Evolutionary conservation across 768 basidiomycete genomes (phyloP), one percentile per base, ranked within the genome.

Genomic region (Neoboletus subvelutipes): DNA sequence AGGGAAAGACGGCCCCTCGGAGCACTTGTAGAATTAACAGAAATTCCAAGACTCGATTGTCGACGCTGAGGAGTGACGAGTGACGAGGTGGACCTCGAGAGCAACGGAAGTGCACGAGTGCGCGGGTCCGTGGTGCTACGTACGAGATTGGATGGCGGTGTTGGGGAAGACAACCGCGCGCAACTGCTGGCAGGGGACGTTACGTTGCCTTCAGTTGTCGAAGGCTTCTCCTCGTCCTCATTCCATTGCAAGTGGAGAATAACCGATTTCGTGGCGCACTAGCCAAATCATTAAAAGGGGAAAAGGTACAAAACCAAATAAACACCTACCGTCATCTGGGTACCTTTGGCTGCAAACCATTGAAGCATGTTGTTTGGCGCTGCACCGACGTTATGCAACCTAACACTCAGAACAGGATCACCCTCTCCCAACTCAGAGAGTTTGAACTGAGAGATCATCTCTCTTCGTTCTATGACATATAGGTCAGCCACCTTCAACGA

Each of bases 371-470:
- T 92, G 65, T 93, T 88, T 29, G 90, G 84, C 0, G 90, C 90
- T 24, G 81, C 69, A 1, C 93, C 93, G 10, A 95, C 87, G 61
- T 91, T 85, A 63, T 83, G 82, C 54, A 95, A 67, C 64, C 85
- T 90, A 1, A 83, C 73, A 58, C 80, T 85, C 63, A 90, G 66
- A 24, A 82, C 75, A 18, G 87, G 85, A 69, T 93, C 87, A 0
- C 81, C 73, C 0, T 74, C 83, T 20, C 85, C 89, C 43, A 96
- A 73, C 57, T 93, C 90, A 3, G 86, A 83, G 43, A 96, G 77
- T 70, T 87, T 93, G 78, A 93, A 94, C 67, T 94, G 92, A 9
- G 90, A 91, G 13, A 95, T 82, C 94, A 96, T 95, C 72, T 94
- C 92, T 58, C 92, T 76, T 33, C 86, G 81, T 29, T 73, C 82